Evolutionary conservation across 805 yeast genomes (phyloP).

Genomic region (Spathaspora sp.): DNA sequence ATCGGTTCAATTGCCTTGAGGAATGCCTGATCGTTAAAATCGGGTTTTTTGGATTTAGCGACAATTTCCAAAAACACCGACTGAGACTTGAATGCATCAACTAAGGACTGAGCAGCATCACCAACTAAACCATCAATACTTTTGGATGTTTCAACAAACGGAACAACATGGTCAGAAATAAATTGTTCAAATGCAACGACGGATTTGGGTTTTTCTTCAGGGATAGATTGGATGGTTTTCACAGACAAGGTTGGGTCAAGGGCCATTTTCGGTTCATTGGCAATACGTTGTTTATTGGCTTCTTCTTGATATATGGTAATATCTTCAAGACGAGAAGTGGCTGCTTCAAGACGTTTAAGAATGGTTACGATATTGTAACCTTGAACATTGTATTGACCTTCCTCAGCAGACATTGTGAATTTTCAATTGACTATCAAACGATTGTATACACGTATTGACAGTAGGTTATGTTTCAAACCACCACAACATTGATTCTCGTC

Average conservation of each 20-base stretch:
- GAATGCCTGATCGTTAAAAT: slow-evolving; percentile 49
- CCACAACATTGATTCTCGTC: not conserved
- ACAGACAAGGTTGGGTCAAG: slow-evolving; percentile 10
- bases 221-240: slow-evolving; percentile 2
- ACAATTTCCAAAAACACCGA: slow-evolving; percentile 58
- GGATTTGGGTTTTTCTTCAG: slow-evolving; percentile 33
- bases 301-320: slow-evolving; percentile 76
- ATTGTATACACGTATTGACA: not conserved
- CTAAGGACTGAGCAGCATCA: slow-evolving; percentile 48
- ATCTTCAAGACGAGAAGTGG: slow-evolving; percentile 89
- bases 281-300: slow-evolving; percentile 16
- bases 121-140: slow-evolving; percentile 56
- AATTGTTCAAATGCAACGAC: slow-evolving; percentile 54
- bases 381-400: slow-evolving; percentile 54
- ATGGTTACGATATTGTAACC: slow-evolving; percentile 87
- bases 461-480: not conserved
- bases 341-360: slow-evolving; percentile 74
- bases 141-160: slow-evolving; percentile 53
- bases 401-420: slow-evolving; percentile 30
- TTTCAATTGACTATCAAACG: not conserved
- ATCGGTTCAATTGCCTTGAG: slow-evolving; percentile 64
- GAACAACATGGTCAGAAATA: slow-evolving; percentile 49
- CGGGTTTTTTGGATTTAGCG: slow-evolving; percentile 62
- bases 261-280: slow-evolving; percentile 7
- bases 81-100: slow-evolving; percentile 57